phyloP scores from a whole-genome alignment of 2,329 filamentous ascomycete genomes.

The Onygenales sp. region DNA sequence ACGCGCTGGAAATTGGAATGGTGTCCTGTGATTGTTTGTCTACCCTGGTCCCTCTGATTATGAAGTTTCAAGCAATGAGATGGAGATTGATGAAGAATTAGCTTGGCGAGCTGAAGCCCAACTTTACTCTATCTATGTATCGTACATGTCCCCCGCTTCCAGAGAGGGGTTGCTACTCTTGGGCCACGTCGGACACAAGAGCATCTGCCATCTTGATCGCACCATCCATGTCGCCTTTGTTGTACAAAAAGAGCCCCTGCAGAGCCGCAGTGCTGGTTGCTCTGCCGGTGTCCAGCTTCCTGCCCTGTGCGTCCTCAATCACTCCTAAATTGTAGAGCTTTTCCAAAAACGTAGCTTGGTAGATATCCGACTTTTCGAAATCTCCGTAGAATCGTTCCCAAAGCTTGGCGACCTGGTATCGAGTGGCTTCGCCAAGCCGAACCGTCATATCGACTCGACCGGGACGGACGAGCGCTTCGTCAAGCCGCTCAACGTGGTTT shows the following conservation, averaged over 20 bases:
- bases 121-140: not conserved
- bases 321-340: conserved; percentile 62
- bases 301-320: conserved; percentile 48
- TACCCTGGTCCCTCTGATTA: not conserved
- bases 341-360: conserved; percentile 59
- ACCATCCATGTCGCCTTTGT: conserved; percentile 82
- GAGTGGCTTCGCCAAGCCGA: conserved; percentile 76
- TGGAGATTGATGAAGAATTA: not conserved
- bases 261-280: conserved; percentile 80
- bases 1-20: not conserved
- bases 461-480: conserved; percentile 80
- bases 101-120: not conserved
- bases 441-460: conserved; percentile 91
- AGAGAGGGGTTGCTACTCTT: not conserved
- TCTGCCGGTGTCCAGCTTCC: conserved; percentile 36
- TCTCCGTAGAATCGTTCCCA: conserved; percentile 96
- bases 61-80: not conserved
- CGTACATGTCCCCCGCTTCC: not conserved
- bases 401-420: conserved; percentile 73
- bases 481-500: conserved; percentile 83
- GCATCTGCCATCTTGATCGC: conserved; percentile 68
- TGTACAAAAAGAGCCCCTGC: conserved; percentile 89
- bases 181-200: conserved; percentile 13
- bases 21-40: no score
- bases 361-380: conserved; percentile 54